Evolutionary conservation across 495 filamentous ascomycete species (phyloP).

Genomic region (Neurospora sp.): DNA sequence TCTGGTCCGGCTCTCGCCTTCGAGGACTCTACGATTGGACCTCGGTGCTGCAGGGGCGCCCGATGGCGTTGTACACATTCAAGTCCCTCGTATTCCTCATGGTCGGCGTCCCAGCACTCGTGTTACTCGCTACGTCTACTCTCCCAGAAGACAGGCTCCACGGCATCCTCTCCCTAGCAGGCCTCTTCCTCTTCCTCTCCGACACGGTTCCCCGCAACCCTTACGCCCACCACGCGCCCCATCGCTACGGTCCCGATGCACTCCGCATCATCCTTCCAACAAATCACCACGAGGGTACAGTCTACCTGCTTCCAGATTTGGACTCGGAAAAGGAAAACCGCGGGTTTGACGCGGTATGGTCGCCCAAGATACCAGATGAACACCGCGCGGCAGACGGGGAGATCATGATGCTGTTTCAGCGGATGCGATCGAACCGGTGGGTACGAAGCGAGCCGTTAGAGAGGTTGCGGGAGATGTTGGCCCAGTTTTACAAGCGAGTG

Average conservation of each 20-base stretch:
- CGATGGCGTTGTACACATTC: background rate
- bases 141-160: background rate
- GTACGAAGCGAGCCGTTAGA: background rate
- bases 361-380: background rate
- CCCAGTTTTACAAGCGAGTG: background rate
- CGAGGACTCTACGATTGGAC: background rate
- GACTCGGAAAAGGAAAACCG: background rate
- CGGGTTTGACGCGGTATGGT: background rate
- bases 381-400: background rate
- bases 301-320: background rate
- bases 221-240: background rate
- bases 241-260: background rate
- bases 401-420: background rate
- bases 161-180: background rate
- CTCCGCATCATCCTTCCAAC: background rate
- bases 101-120: background rate
- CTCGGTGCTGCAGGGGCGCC: background rate
- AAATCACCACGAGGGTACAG: background rate
- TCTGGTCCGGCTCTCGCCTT: background rate
- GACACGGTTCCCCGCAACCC: background rate
- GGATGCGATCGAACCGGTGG: background rate
- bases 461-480: background rate
- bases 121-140: background rate
- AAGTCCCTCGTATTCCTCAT: background rate
- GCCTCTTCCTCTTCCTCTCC: background rate